Percentiles rank a stretch among this genome's conserved stretches.
Conservation (phyloP, 1,284 basidiomycete species). For the Ustilago crameri region DNA sequence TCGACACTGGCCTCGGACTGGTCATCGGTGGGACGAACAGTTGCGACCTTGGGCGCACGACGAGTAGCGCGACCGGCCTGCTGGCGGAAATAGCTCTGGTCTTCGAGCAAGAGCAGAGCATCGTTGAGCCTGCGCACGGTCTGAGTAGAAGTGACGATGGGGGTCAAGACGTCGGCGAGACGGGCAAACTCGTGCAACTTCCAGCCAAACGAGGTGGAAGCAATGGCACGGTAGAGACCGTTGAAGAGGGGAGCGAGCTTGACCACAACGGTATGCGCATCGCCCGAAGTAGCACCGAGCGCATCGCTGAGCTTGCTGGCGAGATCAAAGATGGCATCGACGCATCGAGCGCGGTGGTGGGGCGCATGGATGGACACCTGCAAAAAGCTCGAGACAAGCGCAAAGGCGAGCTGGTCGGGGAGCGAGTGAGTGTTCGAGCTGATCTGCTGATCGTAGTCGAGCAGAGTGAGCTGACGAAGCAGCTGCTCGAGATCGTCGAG, state of each 20-base stretch:
- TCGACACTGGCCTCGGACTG: constrained; percentile 59
- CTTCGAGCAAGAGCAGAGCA: constrained; percentile 70
- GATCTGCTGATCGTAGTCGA: constrained; percentile 56
- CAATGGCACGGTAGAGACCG: constrained; percentile 85
- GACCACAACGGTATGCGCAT: constrained; percentile 78
- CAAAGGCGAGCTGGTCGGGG: constrained; percentile 62
- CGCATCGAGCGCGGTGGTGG: constrained; percentile 74
- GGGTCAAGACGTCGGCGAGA: constrained; percentile 73
- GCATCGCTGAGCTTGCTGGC: constrained; percentile 31
- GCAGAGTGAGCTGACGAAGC: constrained; percentile 39
- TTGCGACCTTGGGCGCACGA: constrained; percentile 50
- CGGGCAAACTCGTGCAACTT: constrained; percentile 75
- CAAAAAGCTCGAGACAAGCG: constrained; percentile 71
- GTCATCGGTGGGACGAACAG: constrained; percentile 48
- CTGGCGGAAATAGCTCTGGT: constrained; percentile 70
- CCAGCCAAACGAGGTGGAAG: constrained; percentile 81
- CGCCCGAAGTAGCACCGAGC: constrained; percentile 69
- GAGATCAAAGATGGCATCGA: constrained; percentile 50
- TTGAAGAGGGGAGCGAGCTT: constrained; percentile 80
- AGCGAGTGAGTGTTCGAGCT: constrained; percentile 56
- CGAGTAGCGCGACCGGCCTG: constrained; percentile 53
- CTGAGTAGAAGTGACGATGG: constrained; percentile 74
- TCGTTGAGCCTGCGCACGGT: constrained; percentile 71
- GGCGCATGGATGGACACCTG: constrained; percentile 73
- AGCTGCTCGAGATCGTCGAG: constrained; percentile 54